Evolutionary conservation across 352 stramenopile genomes (phyloP).

Genomic region (Pythium aquatile): DNA sequence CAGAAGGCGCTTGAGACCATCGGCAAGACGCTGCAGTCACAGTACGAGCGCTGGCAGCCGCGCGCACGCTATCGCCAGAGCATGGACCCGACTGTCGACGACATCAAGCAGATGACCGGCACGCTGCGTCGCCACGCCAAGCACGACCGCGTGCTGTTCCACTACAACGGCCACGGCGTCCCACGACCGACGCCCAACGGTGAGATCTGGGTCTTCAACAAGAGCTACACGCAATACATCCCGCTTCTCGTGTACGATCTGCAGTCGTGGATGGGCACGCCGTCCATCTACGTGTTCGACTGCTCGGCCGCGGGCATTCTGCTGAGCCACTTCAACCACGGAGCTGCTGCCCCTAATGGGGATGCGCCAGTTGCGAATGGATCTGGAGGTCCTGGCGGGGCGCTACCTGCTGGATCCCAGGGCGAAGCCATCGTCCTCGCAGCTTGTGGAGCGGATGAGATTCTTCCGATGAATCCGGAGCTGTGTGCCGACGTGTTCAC

Average conservation of each 20-base stretch:
- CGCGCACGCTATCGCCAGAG: constrained; percentile 92
- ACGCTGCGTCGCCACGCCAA: constrained; percentile 91
- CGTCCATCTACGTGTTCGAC: constrained; percentile 98
- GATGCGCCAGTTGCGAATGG: constrained; percentile 11
- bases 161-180: constrained; percentile 99
- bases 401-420: constrained; percentile 8
- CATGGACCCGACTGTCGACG: constrained; percentile 97
- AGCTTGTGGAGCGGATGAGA: constrained; percentile 92
- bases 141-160: constrained; percentile 95
- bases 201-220: constrained; percentile 99
- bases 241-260: constrained; percentile 97
- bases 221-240: constrained; percentile 99
- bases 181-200: constrained; percentile 95
- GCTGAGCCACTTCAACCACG: constrained; percentile 89
- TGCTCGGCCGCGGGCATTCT: constrained; percentile 96
- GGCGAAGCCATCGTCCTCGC: constrained; percentile 97
- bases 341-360: constrained; percentile 12
- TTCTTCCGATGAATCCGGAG: constrained; percentile 95
- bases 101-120: constrained; percentile 93
- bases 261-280: constrained; percentile 90
- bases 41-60: constrained; percentile 96
- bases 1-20: constrained; percentile 97
- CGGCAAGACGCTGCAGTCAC: constrained; percentile 91
- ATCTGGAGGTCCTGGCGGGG: constrained; percentile 17
- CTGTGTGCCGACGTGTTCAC: constrained; percentile 99